Base-by-base conservation (phyloP, 164 flowering plant species). In the Brasenia schreberi region DNA sequence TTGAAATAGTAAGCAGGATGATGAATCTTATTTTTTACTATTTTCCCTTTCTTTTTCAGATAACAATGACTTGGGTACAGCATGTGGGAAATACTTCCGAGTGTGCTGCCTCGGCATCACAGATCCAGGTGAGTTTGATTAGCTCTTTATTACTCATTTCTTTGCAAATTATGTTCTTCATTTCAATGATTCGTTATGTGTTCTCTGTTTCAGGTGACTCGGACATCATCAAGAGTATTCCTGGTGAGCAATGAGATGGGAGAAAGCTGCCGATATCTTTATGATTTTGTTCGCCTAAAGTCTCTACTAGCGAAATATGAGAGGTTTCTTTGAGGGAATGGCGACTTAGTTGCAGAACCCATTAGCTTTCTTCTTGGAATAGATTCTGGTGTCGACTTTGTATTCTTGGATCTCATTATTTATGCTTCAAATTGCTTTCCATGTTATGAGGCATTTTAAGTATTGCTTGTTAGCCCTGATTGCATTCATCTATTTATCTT, bases 1-100 rank as follows among this genome's bases (percentile, higher is more conserved):
- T 33, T 33, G 39, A 33, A 33, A 33, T 33, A 33, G 2, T 33
- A 33, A 33, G 3, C 4, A 33, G 39, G 39, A 33, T 33, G 39
- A 33, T 33, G 4, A 1, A 33, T 33, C 39, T 33, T 33, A 33
- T 33, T 33, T 33, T 33, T 33, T 2, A 33, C 39, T 33, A 33
- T 33, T 33, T 33, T 33, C 39, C 39, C 2, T 42, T 19, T 66
- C 0, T 18, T 11, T 70, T n/a, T 33, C 69, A 81, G 87, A 81
- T 69, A 84, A 84, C 61, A 79, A 78, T 7, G 87, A 84, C 62
- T 65, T 84, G 69, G 87, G 87, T 7, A 83, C 87, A 11, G 85
- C 85, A 23, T 83, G 85, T 64, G 85, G 85, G 0, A 83, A 81
- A 62, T 81, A 81, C 66, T 84, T 58, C 69, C 68, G 87, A 67